These are phyloP conservation scores for Heterobasidion annosum DNA, from an alignment of 1,284 basidiomycete species.

Conservation along the genomic window DNA sequence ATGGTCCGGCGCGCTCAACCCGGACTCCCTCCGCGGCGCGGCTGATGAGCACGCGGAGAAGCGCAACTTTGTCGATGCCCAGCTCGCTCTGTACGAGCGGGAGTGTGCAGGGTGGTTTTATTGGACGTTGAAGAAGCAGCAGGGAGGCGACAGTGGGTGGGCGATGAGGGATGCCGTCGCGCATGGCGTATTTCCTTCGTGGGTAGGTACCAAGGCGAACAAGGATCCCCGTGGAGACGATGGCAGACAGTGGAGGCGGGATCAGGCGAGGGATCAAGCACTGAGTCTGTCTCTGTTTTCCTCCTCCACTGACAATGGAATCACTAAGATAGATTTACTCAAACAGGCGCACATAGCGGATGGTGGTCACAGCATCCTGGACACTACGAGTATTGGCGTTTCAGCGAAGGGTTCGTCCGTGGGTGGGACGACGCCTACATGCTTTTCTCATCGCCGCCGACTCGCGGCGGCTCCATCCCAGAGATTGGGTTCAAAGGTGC, in stretches of 20 bases:
- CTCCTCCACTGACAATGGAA: too few relatives aligned
- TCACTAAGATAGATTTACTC: not conserved
- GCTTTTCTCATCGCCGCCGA: conserved; percentile 28
- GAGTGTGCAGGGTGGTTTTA: conserved; percentile 76
- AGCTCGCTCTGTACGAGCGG: conserved; percentile 62
- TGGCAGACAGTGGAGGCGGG: conserved; percentile 23
- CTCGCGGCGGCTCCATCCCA: conserved; percentile 20
- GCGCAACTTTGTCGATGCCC: conserved; percentile 50
- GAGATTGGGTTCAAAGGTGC: conserved; percentile 57
- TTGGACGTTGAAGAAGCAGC: conserved; percentile 83
- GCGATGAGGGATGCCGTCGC: conserved; percentile 62
- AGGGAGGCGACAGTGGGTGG: conserved; percentile 70
- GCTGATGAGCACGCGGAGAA: conserved; percentile 34
- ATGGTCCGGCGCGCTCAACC: conserved; percentile 77
- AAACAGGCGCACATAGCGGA: conserved; percentile 36
- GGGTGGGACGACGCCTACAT: conserved; percentile 67
- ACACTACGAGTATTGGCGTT: conserved; percentile 58
- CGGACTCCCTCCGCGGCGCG: conserved; percentile 43
- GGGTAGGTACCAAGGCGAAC: conserved; percentile 26
- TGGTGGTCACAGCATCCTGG: conserved; percentile 52
- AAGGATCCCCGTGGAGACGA: conserved; percentile 12
- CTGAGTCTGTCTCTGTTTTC: conserved; percentile 24
- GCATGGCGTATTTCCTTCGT: conserved; percentile 38
- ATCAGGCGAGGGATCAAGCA: conserved; percentile 26
- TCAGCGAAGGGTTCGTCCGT: conserved; percentile 51